A percentile compares a stretch with the other conserved stretches of the same genome.
phyloP scores from a whole-genome alignment of 805 yeast species.

The Schizosaccharomyces octosporus region DNA sequence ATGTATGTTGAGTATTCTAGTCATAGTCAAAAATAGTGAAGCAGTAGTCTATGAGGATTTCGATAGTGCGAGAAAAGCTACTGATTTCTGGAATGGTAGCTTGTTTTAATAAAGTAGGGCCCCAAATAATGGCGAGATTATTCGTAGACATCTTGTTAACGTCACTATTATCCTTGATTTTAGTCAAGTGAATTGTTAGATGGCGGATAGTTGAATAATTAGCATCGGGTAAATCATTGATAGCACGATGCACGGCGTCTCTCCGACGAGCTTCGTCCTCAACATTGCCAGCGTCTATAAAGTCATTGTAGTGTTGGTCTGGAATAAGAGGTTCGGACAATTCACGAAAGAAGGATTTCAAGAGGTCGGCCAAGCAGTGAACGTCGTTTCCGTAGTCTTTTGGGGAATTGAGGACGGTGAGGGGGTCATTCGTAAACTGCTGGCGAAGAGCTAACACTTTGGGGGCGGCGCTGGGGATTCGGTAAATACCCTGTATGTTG shows the following conservation, averaged over 20 bases:
- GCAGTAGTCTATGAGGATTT: neutral
- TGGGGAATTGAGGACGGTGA: conserved; percentile 25
- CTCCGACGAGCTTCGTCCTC: conserved; percentile 35
- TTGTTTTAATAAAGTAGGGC: conserved; percentile 28
- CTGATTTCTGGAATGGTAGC: neutral
- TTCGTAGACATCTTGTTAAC: conserved; percentile 60
- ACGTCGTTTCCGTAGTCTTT: conserved; percentile 49
- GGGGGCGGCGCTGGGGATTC: conserved; percentile 56
- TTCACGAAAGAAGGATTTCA: conserved; percentile 60
- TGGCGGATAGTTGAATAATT: conserved; percentile 79
- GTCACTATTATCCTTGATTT: conserved; percentile 34
- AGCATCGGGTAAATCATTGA: conserved; percentile 79
- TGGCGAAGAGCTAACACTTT: conserved; percentile 48
- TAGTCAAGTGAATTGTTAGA: conserved; percentile 42
- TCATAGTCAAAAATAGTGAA: conserved; percentile 1
- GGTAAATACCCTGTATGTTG: conserved; percentile 69
- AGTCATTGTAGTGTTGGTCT: conserved; percentile 30
- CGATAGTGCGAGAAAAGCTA: neutral
- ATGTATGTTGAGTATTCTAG: neutral
- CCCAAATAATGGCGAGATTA: conserved; percentile 80
- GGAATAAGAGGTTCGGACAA: conserved; percentile 76
- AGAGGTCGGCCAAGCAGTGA: conserved; percentile 62
- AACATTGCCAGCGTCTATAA: conserved; percentile 47
- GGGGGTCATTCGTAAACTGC: conserved; percentile 28
- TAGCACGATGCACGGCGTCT: conserved; percentile 59